Evolutionary conservation across 2,329 filamentous ascomycete species (phyloP).

Genomic region (Paracoccidioides lutzii): DNA sequence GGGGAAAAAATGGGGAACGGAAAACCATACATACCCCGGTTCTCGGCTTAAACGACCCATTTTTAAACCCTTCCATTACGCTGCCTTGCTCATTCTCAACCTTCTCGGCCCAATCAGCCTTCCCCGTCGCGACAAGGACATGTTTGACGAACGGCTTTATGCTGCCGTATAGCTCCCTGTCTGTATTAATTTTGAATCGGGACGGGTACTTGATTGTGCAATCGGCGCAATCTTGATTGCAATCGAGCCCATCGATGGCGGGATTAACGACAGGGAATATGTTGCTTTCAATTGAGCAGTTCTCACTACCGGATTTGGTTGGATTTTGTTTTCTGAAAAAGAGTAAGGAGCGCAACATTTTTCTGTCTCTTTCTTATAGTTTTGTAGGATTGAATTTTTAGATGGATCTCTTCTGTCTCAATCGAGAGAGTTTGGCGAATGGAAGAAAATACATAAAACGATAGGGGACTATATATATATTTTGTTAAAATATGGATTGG

Average conservation of each 20-base stretch:
- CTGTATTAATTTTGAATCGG: constrained; percentile 57
- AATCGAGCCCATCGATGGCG: constrained; percentile 71
- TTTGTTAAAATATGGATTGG: neutral
- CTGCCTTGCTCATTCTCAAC: constrained; percentile 76
- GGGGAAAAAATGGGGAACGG: neutral
- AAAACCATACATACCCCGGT: constrained; percentile 26
- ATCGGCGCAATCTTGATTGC: constrained; percentile 68
- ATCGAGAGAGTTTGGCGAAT: too few relatives aligned
- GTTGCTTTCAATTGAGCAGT: constrained; percentile 17
- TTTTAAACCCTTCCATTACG: constrained; percentile 62
- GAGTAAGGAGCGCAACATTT: neutral
- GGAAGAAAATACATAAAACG: neutral
- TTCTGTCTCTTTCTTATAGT: neutral
- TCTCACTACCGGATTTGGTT: neutral
- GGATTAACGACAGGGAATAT: constrained; percentile 67
- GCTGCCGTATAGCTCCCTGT: constrained; percentile 67
- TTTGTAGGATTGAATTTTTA: neutral
- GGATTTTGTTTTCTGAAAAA: neutral
- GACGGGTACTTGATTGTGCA: constrained; percentile 71
- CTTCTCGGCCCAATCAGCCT: constrained; percentile 85
- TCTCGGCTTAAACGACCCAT: constrained; percentile 26
- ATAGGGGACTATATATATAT: neutral
- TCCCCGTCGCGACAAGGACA: constrained; percentile 80
- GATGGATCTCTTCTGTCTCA: neutral
- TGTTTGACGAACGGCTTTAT: constrained; percentile 83